Percentiles rank a stretch among this genome's conserved stretches.
Conservation (phyloP, 805 yeast genomes). For the Wickerhamiella spandovensis region DNA sequence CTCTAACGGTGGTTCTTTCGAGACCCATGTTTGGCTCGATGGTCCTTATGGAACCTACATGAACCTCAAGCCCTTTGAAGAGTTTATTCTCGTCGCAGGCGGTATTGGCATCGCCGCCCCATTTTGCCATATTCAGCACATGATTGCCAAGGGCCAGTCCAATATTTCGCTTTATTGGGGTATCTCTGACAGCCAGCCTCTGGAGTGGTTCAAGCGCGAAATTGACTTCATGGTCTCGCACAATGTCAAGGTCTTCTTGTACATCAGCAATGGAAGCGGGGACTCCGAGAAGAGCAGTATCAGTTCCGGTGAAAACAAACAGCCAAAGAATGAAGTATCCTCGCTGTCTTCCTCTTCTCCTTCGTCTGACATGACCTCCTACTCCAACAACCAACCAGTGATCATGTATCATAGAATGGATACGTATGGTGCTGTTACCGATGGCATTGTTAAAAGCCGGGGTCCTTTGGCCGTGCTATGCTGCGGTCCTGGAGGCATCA, state of each 20-base stretch:
- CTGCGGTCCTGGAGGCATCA: slow-evolving; percentile 54
- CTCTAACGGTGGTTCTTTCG: slow-evolving; percentile 20
- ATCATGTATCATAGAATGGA: neutral
- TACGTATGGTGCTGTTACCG: neutral
- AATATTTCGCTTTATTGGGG: slow-evolving; percentile 45
- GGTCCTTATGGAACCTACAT: slow-evolving; percentile 49
- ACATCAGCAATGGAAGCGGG: neutral
- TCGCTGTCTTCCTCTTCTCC: neutral
- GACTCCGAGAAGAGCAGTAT: too few relatives aligned
- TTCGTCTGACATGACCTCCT: too few relatives aligned
- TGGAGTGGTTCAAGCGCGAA: slow-evolving; percentile 38
- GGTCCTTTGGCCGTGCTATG: slow-evolving; percentile 43
- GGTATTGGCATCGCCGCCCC: slow-evolving; percentile 50
- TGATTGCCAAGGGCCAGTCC: slow-evolving; percentile 2
- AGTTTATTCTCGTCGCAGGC: slow-evolving; percentile 35
- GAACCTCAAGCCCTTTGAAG: slow-evolving; percentile 28
- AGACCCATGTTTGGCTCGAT: slow-evolving; percentile 33
- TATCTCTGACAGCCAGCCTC: slow-evolving; percentile 37
- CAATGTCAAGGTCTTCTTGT: slow-evolving; percentile 6
- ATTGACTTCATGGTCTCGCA: slow-evolving; percentile 22
- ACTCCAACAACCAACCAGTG: too few relatives aligned
- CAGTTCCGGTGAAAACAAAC: neutral
- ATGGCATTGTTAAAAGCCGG: neutral
- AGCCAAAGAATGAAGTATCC: neutral
- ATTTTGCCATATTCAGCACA: slow-evolving; percentile 31